Evolutionary conservation across 1,139 yeast species (phyloP), one percentile per base, ranked within the genome.

Genomic region (Pichia sp.): DNA sequence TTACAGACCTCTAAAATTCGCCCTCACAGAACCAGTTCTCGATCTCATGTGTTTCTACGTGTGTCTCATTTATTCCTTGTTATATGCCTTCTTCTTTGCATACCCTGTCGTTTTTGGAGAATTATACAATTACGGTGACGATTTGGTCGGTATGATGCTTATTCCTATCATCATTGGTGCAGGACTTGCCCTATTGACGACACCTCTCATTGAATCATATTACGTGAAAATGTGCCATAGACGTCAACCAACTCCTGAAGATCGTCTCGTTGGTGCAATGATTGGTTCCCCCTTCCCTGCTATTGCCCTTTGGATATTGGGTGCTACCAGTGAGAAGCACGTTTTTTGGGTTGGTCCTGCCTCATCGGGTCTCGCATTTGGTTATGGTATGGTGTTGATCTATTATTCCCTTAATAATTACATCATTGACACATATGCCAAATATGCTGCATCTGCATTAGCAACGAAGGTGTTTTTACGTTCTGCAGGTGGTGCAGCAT

Each of bases 281-380:
- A 65, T 87, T 46, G 95, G 96, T 37, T 72, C 93, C 23, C 94
- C 94, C 22, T 83, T 85, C 66, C 87, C 94, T 18, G 88, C 94
- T 22, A 77, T 83, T 55, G 83, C 95, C 0, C 64, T 86, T 40
- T 86, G 87, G 66, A 84, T 86, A 49, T 66, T 86, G 37, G 96
- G 96, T 55, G 94, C 95, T 15, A 86, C 96, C 5, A 77, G 94
- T 0, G 76, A 71, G 51, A 73, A 81, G 47, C 79, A 77, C 48
- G 71, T 86, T 45, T 78, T 85, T 42, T 86, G 96, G 94, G 95
- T 87, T 27, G 96, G 94, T 19, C 96, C 96, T 13, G 93, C 95
- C 7, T 82, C 94, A 19, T 72, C 94, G 2, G 96, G 96, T 45
- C 59, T 86, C 33, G 85, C 93, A 0, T 85, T 85, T 57, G 96